Evolutionary conservation across 2,329 filamentous ascomycete species (phyloP), one percentile per base, ranked within the genome.

Genomic region (Cladorrhinum sp.): DNA sequence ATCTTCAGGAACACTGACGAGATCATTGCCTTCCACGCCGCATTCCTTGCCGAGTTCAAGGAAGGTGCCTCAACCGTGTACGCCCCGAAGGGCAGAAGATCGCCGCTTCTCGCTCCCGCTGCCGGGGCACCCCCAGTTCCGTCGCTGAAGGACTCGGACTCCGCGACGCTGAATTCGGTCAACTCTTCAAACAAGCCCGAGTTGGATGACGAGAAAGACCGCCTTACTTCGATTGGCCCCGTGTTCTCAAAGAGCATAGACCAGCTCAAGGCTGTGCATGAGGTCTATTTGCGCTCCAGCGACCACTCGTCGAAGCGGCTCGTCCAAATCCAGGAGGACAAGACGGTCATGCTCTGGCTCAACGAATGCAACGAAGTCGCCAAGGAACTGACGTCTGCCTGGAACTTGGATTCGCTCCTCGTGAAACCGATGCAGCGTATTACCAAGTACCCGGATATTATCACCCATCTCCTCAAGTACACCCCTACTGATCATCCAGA

Each of bases 361-460:
- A 89, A 89, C 61, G 94, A 97, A 74, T 99, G 95, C 75, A 92
- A 95, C 70, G 87, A 92, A 68, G 93, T 94, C 70, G 93, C 94
- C 12, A 90, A 92, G 68, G 95, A 97, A 72, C 82, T 99, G 65
- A 99, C 95, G 0, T 86, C 88, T 24, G 94, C 95, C 0, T 99
- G 95, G 95, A 91, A 96, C 73, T 76, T 99, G 63, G 93, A 97
- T 73, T 96, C 95, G 0, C 80, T 99, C n/a, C 83, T 99, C 20
- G 94, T 99, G 71, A 99, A 99, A 75, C 95, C 95, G 1, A 93
- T 96, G 73, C 95, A 99, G 75, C 86, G 95, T 53, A 88, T 98
- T 64, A 88, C 94, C 33, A 97, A 97, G 71, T 99, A 98, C 71
- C 92, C 92, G 2, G 87, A 96, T 51, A 80, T 99, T 46, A 85